Percentiles rank a stretch among this genome's conserved stretches.
These are phyloP conservation scores for Ophiocytium majus DNA, from an alignment of 352 stramenopile species.

Conservation along the genomic window DNA sequence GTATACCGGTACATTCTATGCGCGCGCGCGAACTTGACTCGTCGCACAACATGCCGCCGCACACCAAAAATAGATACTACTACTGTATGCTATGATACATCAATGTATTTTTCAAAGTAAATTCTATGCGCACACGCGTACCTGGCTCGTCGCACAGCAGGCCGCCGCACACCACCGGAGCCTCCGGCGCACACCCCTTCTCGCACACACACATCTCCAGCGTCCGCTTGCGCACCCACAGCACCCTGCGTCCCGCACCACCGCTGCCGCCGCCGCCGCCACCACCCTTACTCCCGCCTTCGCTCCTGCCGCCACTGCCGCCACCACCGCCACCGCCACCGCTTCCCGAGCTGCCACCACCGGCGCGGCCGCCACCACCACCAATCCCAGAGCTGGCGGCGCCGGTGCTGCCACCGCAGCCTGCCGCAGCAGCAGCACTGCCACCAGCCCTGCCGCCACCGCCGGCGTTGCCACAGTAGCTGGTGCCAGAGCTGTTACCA, in stretches of 20 bases:
- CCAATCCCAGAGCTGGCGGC: too few relatives aligned
- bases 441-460: background rate
- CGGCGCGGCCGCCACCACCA: background rate
- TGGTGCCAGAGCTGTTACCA: too few relatives aligned
- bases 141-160: slow-evolving; percentile 76
- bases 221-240: background rate
- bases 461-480: too few relatives aligned
- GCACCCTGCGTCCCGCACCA: background rate
- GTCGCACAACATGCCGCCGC: too few relatives aligned
- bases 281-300: too few relatives aligned
- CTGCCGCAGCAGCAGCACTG: background rate
- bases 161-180: slow-evolving; percentile 58
- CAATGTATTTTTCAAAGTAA: too few relatives aligned
- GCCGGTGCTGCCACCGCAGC: background rate
- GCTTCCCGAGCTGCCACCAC: background rate
- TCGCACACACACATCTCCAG: background rate
- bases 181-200: background rate
- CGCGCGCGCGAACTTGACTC: slow-evolving; percentile 61
- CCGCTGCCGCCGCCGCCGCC: background rate
- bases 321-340: background rate
- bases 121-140: background rate
- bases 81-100: too few relatives aligned
- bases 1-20: too few relatives aligned
- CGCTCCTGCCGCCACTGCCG: background rate
- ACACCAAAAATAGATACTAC: too few relatives aligned